Evolutionary conservation across 2,329 filamentous ascomycete genomes (phyloP), one percentile per base, ranked within the genome.

Genomic region (Alternaria sp.): DNA sequence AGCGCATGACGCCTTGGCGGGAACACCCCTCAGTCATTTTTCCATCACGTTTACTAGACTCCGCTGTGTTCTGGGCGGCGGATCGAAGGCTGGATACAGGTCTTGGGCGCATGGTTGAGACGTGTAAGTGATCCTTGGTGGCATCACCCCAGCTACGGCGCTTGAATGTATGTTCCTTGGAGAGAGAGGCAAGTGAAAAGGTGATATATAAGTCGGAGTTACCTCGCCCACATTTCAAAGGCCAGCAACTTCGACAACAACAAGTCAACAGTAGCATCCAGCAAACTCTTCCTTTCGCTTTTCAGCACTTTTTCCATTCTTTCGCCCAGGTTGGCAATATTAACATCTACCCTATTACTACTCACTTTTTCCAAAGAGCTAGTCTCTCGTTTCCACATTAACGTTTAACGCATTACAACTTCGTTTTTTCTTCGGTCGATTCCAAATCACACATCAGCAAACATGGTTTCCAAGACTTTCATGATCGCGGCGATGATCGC

Each of bases 391-490:
- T 61, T 51, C 44, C 39, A 61, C 9, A 24, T 49, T 26, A 49
- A 49, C 30, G 20, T 49, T 44, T 26, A 38, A 49, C 59, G 34
- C 30, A 46, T 52, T 44, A 48, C 36, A 28, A 30, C 38, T 34
- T 43, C n/a, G 16, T 20, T 28, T 41, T 18, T 51, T 48, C 39
- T 24, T 42, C 20, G 39, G 39, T 42, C 32, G 20, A 36, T 44
- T 52, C 24, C 49, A 46, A 42, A 42, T 18, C 22, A 60, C 46
- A 44, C 20, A 64, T 48, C 68, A 55, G 51, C 59, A 59, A 70
- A 58, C 44, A 79, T 79, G 76, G 59, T 77, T 47, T 75, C 75
- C 64, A 77, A 77, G 61, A 41, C 64, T 54, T 43, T 75, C 41
- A 61, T 77, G 60, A 59, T 79, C 47, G 57, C 75, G 59, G 67